A percentile compares a stretch with the other conserved stretches of the same genome.
phyloP scores from a whole-genome alignment of 176 grass and related monocot species.

The Saccharum officinarum region DNA sequence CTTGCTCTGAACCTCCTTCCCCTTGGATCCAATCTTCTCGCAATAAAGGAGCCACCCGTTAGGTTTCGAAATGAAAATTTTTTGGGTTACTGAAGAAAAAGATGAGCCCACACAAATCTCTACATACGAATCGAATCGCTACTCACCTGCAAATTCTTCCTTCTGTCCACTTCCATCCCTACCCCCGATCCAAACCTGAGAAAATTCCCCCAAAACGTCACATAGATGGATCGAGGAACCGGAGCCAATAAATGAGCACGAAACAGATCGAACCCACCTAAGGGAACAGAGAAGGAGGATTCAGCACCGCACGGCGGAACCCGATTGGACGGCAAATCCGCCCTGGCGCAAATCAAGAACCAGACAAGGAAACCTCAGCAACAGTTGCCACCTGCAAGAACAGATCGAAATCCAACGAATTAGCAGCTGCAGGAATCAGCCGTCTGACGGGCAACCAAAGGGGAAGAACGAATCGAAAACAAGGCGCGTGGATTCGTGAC shows the following conservation, averaged over 20 bases:
- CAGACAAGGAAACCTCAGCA: background rate
- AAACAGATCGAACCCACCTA: constrained; percentile 44
- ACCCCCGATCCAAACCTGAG: constrained; percentile 23
- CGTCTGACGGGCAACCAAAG: background rate
- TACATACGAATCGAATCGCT: background rate
- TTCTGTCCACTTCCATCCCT: constrained; percentile 37
- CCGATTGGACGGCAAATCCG: background rate
- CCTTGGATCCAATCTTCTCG: constrained; percentile 47
- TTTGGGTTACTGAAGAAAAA: background rate
- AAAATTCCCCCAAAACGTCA: background rate
- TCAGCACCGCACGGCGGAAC: background rate
- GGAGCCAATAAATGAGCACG: constrained; percentile 5
- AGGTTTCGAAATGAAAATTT: background rate
- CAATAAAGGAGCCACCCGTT: constrained; percentile 14
- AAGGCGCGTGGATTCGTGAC: background rate
- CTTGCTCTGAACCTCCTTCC: constrained; percentile 48
- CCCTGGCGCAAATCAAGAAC: constrained; percentile 13
- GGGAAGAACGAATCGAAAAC: background rate
- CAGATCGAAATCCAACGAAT: constrained; percentile 29
- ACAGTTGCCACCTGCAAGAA: background rate
- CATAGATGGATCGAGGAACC: constrained; percentile 20
- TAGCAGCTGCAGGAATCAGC: background rate
- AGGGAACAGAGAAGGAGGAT: background rate
- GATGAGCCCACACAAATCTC: background rate
- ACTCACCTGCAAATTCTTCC: constrained; percentile 41